phyloP scores from a whole-genome alignment of 169 alveolate species.

The Plasmodium gaboni region DNA sequence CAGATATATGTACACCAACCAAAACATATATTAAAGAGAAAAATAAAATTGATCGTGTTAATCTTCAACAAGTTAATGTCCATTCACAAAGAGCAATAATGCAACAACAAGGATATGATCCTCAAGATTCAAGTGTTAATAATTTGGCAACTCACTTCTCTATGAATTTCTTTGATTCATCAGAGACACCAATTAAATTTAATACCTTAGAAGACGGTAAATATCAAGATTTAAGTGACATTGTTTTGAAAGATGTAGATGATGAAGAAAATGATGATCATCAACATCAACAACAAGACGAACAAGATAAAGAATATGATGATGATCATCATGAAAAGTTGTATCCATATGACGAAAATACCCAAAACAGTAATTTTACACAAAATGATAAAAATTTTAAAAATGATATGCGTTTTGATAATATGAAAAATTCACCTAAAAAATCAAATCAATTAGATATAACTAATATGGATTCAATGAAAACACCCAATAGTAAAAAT shows the following conservation, averaged over 20 bases:
- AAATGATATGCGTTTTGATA: not conserved
- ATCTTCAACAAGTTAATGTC: conserved; percentile 26
- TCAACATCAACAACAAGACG: conserved; percentile 6
- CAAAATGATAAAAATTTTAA: not conserved
- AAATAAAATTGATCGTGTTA: conserved; percentile 64
- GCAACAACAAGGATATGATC: not conserved
- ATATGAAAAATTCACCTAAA: not conserved
- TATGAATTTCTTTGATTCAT: conserved; percentile 47
- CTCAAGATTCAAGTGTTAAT: conserved; percentile 9
- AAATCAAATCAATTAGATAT: not conserved
- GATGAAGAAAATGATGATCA: not conserved
- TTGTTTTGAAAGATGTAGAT: conserved; percentile 48
- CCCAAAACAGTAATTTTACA: not conserved
- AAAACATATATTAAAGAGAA: conserved; percentile 56
- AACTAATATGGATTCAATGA: conserved; percentile 16
- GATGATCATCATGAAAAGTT: not conserved
- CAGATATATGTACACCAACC: conserved; percentile 70
- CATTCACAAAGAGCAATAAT: not conserved
- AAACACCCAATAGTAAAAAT: conserved; percentile 34
- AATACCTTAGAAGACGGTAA: conserved; percentile 4
- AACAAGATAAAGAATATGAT: not conserved
- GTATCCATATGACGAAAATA: not conserved
- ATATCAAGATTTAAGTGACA: conserved; percentile 54
- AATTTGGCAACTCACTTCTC: not conserved
- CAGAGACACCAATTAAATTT: conserved; percentile 68